Percentiles rank a stretch among this genome's conserved stretches.
Conservation (phyloP, 2,329 filamentous ascomycete genomes). For the Aspergillus chevalieri region DNA sequence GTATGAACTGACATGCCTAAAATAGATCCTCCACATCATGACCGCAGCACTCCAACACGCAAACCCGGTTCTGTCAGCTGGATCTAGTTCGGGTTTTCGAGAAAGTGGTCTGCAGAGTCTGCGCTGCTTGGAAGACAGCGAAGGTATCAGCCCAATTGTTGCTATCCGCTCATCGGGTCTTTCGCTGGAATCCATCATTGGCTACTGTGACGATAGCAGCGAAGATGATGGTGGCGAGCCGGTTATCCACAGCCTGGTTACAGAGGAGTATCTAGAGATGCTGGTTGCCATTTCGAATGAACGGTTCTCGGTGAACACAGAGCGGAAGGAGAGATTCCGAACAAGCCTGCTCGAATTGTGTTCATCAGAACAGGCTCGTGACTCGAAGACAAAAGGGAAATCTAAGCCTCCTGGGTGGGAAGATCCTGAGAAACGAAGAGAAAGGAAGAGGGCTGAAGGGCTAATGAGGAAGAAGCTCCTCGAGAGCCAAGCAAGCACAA, state of each 20-base stretch:
- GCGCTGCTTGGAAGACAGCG: constrained; percentile 44
- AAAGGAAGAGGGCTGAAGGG: constrained; percentile 38
- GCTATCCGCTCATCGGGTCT: constrained; percentile 80
- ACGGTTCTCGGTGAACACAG: constrained; percentile 36
- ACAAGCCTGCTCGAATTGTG: constrained; percentile 21
- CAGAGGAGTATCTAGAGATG: constrained; percentile 59
- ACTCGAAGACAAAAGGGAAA: constrained; percentile 15
- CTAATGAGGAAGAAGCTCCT: constrained; percentile 27
- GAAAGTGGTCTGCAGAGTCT: constrained; percentile 72
- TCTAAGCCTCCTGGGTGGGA: constrained; percentile 28
- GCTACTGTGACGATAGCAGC: constrained; percentile 37
- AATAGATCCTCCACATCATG: constrained; percentile 80
- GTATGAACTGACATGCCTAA: not conserved
- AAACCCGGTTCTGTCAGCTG: constrained; percentile 67
- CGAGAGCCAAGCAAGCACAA: constrained; percentile 9
- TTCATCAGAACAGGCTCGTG: constrained; percentile 5
- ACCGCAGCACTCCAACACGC: constrained; percentile 69
- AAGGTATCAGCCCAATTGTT: constrained; percentile 62
- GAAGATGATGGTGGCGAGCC: constrained; percentile 26
- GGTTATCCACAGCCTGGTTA: constrained; percentile 52
- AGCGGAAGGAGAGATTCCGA: constrained; percentile 36
- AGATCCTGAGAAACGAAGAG: constrained; percentile 30
- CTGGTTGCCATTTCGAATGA: constrained; percentile 68
- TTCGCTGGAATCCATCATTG: constrained; percentile 74
- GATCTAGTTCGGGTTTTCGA: constrained; percentile 75